Conservation (phyloP, 306 rosid genomes). For the Alnus glutinosa region DNA sequence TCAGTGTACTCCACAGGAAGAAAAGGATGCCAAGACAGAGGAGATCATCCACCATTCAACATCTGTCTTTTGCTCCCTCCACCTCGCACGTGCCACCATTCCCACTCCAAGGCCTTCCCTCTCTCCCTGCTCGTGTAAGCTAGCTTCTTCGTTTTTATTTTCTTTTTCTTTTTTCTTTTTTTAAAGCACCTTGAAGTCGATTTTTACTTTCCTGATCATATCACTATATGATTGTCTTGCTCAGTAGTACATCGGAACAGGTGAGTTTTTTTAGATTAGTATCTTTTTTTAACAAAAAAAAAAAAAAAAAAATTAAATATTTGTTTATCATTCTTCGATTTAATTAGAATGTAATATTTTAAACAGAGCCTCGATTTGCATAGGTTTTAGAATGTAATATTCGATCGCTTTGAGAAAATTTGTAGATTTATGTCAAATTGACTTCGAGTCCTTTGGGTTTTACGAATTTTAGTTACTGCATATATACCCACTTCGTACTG, state of each 20-base stretch:
- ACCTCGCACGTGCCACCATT: conserved; percentile 50
- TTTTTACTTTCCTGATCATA: neutral
- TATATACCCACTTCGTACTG: neutral
- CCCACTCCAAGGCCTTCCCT: conserved; percentile 17
- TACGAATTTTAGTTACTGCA: neutral
- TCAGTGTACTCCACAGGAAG: conserved; percentile 58
- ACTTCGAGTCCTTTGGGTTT: neutral
- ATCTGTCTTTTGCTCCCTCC: conserved; percentile 30
- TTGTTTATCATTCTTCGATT: neutral
- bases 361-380: neutral
- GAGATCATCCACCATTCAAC: conserved; percentile 45
- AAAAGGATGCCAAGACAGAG: conserved; percentile 74
- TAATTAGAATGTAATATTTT: neutral
- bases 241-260: neutral
- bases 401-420: neutral
- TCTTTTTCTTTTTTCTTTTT: neutral
- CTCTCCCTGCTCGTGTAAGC: conserved; percentile 71
- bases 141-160: conserved; percentile 27
- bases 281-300: neutral
- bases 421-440: neutral
- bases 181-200: neutral
- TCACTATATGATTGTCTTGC: neutral
- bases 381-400: neutral
- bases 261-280: neutral
- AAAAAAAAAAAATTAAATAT: too few relatives aligned